Percentiles rank a stretch among this genome's conserved stretches.
Conservation (phyloP, 306 rosid genomes). For the Malus domestica region ASM211411v1 NC_041794.1:25269001-25269500, state of each 20-base stretch:
- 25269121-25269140: no score
- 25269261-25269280: background rate
- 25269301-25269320: background rate
- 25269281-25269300: slow-evolving; percentile 5
- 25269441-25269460: slow-evolving; percentile 78
- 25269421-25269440: slow-evolving; percentile 64
- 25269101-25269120: no score
- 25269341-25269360: background rate
- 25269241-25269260: background rate
- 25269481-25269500: slow-evolving; percentile 80
- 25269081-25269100: no score
- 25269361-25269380: slow-evolving; percentile 43
- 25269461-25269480: slow-evolving; percentile 65
- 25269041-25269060: no score
- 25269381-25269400: slow-evolving; percentile 46
- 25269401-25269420: slow-evolving; percentile 61
- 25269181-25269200: background rate
- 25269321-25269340: background rate
- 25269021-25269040: no score
- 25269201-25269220: no score
- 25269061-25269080: no score
- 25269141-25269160: background rate
- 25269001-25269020: no score
- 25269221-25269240: background rate
- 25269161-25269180: background rate